These are phyloP conservation scores for Chlamydomonas incerta DNA, from an alignment of 139 green algal species.

Conservation along the genomic window DNA sequence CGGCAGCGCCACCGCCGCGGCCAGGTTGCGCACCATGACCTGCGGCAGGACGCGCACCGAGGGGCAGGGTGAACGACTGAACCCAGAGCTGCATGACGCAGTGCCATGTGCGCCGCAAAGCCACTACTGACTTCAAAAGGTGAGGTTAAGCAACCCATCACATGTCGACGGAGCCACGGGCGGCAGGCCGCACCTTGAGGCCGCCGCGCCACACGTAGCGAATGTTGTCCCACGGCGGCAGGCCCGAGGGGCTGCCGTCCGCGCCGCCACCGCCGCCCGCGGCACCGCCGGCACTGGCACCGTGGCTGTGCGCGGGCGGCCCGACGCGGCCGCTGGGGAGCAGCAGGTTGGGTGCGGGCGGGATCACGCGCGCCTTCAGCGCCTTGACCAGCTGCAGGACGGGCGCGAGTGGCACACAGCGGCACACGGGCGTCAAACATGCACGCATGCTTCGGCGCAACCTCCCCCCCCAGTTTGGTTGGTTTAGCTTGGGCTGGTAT, in stretches of 20 bases:
- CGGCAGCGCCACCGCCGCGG: slow-evolving; percentile 19
- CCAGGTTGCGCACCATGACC: slow-evolving; percentile 18
- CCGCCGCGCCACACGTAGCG: slow-evolving; percentile 42
- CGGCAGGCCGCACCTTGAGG: slow-evolving; percentile 33
- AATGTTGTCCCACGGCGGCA: slow-evolving; percentile 57
- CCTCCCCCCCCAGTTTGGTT: no score
- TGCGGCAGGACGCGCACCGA: no score
- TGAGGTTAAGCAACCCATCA: no score
- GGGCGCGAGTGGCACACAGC: no score
- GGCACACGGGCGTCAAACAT: no score
- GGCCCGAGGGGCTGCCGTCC: not conserved
- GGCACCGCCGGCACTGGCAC: not conserved
- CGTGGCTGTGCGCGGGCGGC: not conserved
- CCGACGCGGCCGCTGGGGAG: slow-evolving; percentile 5
- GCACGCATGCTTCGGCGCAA: no score
- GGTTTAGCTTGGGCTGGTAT: no score
- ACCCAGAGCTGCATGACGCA: no score
- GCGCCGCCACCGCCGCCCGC: not conserved
- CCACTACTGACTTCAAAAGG: no score
- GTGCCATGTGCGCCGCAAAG: no score
- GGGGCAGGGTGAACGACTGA: no score
- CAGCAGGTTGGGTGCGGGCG: slow-evolving; percentile 28
- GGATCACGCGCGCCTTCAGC: slow-evolving; percentile 55
- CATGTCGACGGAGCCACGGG: no score
- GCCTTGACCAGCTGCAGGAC: slow-evolving; percentile 47